Evolutionary conservation across 495 filamentous ascomycete species (phyloP), one percentile per base, ranked within the genome.

Genomic region (Aspergillus kassunensis): DNA sequence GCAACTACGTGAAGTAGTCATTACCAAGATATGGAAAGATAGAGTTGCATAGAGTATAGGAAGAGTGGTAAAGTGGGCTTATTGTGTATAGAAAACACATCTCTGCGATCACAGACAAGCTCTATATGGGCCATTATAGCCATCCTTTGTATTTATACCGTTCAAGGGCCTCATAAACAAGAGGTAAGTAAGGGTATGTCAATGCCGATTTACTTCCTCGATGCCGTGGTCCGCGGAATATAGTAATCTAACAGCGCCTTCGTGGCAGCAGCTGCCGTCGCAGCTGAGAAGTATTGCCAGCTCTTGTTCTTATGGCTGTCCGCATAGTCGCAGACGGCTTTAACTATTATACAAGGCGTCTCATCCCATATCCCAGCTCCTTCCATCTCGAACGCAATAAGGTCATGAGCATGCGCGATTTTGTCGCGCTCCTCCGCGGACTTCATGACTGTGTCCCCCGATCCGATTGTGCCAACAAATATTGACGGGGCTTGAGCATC

Each of bases 321-420:
- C 11, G 69, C 62, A 50, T 75, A 74, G 56, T 74, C 69, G 45
- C 66, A 70, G 7, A 74, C 58, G 0, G 66, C 67, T 39, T 74
- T 73, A 48, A 76, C 59, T 1, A 77, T 58, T 2, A 76, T 39
- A 27, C 54, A 64, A 0, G 64, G 64, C 3, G 70, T 23, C 15
- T 62, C 54, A 12, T 67, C 71, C 64, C 46, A 70, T 5, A 59
- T 67, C 1, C 72, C 72, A 20, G 67, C 72, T 0, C 65, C 67
- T 44, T 74, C 71, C 70, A 74, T 75, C 55, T 76, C 72, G 19
- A 76, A 73, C 21, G 58, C 69, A 34, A 74, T 68, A 3, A 74
- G 39, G 5, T 49, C 44, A 15, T 60, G 29, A 12, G 8, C 23
- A 9, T 35, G 7, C 13, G 57, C 56, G 8, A 62, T 39, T 19